A percentile compares a stretch with the other conserved stretches of the same genome.
These are phyloP conservation scores for Sarcodon sp. DNA, from an alignment of 768 basidiomycete species.

Conservation along the genomic window DNA sequence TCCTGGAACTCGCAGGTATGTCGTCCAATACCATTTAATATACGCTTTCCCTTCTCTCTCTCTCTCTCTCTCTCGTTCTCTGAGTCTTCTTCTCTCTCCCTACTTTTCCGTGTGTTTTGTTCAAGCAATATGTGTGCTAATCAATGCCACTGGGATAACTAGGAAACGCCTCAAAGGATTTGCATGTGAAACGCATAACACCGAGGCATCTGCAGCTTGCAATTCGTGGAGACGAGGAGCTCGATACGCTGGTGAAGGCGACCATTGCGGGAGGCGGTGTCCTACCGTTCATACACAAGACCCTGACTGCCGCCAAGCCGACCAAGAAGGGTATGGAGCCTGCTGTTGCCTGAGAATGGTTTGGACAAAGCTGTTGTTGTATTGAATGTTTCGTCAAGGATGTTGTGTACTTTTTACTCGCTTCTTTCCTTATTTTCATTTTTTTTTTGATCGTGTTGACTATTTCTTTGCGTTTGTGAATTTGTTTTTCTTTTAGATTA, in stretches of 20 bases:
- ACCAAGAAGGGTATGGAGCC: slow-evolving; percentile 22
- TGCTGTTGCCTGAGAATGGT: slow-evolving; percentile 2
- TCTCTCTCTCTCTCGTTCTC: neutral
- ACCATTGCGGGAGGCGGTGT: slow-evolving; percentile 88
- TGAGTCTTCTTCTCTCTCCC: neutral
- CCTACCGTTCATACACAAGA: slow-evolving; percentile 82
- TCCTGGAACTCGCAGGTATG: slow-evolving; percentile 88
- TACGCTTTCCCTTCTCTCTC: neutral
- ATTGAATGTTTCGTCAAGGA: too few relatives aligned
- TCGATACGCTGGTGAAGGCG: slow-evolving; percentile 88
- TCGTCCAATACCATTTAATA: neutral
- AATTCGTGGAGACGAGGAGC: slow-evolving; percentile 93
- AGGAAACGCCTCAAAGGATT: slow-evolving; percentile 97
- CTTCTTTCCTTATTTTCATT: neutral
- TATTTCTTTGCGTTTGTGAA: neutral
- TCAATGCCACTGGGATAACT: neutral
- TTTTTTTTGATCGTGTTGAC: neutral
- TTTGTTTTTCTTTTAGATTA: too few relatives aligned
- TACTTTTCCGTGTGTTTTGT: too few relatives aligned
- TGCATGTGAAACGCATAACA: slow-evolving; percentile 94
- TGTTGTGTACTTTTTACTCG: too few relatives aligned
- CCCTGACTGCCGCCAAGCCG: slow-evolving; percentile 37
- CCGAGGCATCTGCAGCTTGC: slow-evolving; percentile 93
- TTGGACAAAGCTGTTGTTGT: neutral
- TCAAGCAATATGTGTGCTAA: neutral